Base-by-base conservation (phyloP, 1,139 yeast genomes). In the Wickerhamomyces sp. region DNA sequence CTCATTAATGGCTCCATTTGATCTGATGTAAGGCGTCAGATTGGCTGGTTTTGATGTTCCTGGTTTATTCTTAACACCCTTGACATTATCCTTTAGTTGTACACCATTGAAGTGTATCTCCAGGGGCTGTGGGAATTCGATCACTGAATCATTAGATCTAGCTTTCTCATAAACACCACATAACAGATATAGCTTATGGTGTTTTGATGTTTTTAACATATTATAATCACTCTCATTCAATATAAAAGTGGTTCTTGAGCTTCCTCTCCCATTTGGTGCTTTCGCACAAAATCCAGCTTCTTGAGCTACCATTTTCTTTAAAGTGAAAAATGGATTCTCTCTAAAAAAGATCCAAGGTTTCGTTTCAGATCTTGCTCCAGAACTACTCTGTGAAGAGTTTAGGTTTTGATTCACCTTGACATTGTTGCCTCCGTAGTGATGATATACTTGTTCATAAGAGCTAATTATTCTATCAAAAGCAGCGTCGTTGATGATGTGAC, bases 41-140 rank as follows among this genome's bases (percentile, higher is more conserved):
- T 84, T 79, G 1, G 83, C 83, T 0, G 92, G 90, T 41, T 73
- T 70, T 1, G 82, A 78, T 0, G 89, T 76, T 1, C 87, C 87
- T 0, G 70, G 67, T 42, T 69, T 74, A 35, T 76, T 75, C 55
- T 81, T 81, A 29, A 81, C 63, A 2, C 88, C 89, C 48, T 72
- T 69, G 20, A 74, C 72, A 47, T 70, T 74, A 44, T 71, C 78
- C 28, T 68, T 69, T 7, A 79, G 52, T 30, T 61, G 63, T 1
- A 47, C 44, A 2, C 67, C 70, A 50, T 82, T 81, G 22, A 79
- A 67, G 37, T 64, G 66, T 5, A 82, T 60, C 49, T 78, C 84
- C 33, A 76, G 63, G 2, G 82, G 84, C 13, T 60, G 59, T 1
- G 90, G 90, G 48, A 73, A 82, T 48, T 72, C 75, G 9, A 81